A percentile compares a stretch with the other conserved stretches of the same genome.
phyloP scores from a whole-genome alignment of 2,329 filamentous ascomycete genomes.

The Fusarium sp. region DNA sequence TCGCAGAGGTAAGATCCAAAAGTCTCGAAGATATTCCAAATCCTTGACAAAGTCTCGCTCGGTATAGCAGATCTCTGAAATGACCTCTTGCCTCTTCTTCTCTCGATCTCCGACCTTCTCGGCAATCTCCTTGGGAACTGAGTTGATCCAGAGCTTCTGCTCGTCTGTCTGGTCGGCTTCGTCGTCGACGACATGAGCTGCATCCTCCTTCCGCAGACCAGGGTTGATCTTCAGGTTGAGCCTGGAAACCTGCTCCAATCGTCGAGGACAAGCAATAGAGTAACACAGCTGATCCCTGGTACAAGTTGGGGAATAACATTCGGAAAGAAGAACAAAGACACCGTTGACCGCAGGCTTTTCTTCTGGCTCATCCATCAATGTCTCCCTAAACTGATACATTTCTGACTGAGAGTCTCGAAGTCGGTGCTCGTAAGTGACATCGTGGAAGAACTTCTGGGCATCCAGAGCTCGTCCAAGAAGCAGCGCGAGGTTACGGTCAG shows the following conservation, averaged over 20 bases:
- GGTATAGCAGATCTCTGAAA: slow-evolving; percentile 98
- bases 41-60: slow-evolving; percentile 99
- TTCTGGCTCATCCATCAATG: slow-evolving; percentile 84
- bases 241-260: slow-evolving; percentile 93
- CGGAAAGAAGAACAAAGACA: slow-evolving; percentile 93
- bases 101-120: slow-evolving; percentile 90
- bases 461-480: slow-evolving; percentile 91
- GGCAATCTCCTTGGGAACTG: slow-evolving; percentile 92
- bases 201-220: slow-evolving; percentile 76
- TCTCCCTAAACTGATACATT: slow-evolving; percentile 97
- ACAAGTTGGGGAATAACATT: slow-evolving; percentile 98
- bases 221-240: slow-evolving; percentile 93
- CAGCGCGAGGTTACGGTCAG: slow-evolving; percentile 91
- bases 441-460: slow-evolving; percentile 98
- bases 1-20: slow-evolving; percentile 95
- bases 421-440: slow-evolving; percentile 97
- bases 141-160: slow-evolving; percentile 99
- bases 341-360: slow-evolving; percentile 83
- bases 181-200: slow-evolving; percentile 75
- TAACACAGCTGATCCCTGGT: slow-evolving; percentile 96
- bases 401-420: slow-evolving; percentile 93
- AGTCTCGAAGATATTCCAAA: slow-evolving; percentile 95
- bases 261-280: slow-evolving; percentile 93
- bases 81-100: slow-evolving; percentile 97
- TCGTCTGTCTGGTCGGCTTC: slow-evolving; percentile 87